A percentile compares a stretch with the other conserved stretches of the same genome.
phyloP scores from a whole-genome alignment of 2,329 filamentous ascomycete genomes.

The Fusarium floridanum region DNA sequence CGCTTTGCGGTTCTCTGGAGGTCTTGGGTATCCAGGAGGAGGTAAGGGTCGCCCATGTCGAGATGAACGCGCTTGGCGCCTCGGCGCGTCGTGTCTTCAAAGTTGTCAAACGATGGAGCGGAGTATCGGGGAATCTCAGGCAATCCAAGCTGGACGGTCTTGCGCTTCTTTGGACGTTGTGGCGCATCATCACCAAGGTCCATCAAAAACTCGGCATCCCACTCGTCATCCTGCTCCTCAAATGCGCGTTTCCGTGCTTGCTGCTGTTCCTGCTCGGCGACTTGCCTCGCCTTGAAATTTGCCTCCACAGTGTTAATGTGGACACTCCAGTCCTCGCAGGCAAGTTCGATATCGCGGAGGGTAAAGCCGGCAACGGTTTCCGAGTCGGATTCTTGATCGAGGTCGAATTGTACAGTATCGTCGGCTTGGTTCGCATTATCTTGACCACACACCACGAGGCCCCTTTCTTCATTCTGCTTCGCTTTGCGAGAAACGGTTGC shows the following conservation, averaged over 20 bases:
- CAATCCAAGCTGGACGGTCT: conserved; percentile 69
- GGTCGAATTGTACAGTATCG: conserved; percentile 57
- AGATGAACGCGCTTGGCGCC: conserved; percentile 84
- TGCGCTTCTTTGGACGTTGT: conserved; percentile 75
- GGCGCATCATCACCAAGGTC: conserved; percentile 60
- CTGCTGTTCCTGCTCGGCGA: conserved; percentile 49
- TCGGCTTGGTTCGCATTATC: conserved; percentile 54
- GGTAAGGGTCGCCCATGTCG: conserved; percentile 88
- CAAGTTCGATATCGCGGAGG: conserved; percentile 83
- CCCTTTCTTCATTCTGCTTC: conserved; percentile 67
- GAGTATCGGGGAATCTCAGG: conserved; percentile 70
- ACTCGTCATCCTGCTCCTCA: conserved; percentile 69
- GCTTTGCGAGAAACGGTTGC: conserved; percentile 66
- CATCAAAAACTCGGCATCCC: conserved; percentile 71
- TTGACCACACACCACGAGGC: conserved; percentile 60
- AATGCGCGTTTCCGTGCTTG: conserved; percentile 50
- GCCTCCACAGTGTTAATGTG: conserved; percentile 65
- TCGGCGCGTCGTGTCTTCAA: conserved; percentile 77
- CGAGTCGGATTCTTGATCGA: conserved; percentile 66
- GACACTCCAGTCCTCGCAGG: conserved; percentile 88
- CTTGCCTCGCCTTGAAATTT: conserved; percentile 51
- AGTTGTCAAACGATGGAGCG: conserved; percentile 83
- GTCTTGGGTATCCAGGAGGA: conserved; percentile 85
- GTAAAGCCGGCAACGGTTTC: conserved; percentile 81
- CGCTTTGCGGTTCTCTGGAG: conserved; percentile 73